Base-by-base conservation (phyloP, 1,284 basidiomycete genomes). In the Blastosporella zonata region DNA sequence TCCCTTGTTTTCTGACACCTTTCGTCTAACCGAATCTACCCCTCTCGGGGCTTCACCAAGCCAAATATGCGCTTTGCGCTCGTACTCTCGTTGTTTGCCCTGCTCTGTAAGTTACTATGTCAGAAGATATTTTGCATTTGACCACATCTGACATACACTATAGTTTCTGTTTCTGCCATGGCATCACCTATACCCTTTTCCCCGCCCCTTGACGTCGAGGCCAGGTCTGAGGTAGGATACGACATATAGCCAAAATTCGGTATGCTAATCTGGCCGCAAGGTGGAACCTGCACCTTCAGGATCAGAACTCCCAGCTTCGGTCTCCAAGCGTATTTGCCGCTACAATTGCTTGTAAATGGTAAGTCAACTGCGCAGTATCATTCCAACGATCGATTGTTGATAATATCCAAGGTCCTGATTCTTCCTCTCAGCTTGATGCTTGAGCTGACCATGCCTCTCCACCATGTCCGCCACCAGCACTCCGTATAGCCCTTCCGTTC, bases 161-260 rank as follows among this genome's bases (percentile, higher is more conserved):
- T 43, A 58, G 56, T 54, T 52, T 27, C 46, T 9, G 41, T 35
- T 22, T 42, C 43, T 46, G 49, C 25, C 20, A 49, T 37, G 17
- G 56, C 52, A 13, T 43, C 45, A 9, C 56, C 55, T 18, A 33
- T 58, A 23, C 56, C 54, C 29, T 36, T 53, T 22, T 31, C 50
- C 12, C 55, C 52, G 27, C 50, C 54, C 10, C 47, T 54, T 23
- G 54, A 56, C 29, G 54, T 56, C 18, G 55, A 50, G 36, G 55
- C 54, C 31, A 53, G 55, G 29, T 34, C 31, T 41, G 48, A 50
- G 33, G 54, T 53, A 33, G n/a, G 38, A 13, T 12, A 21, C 17
- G 6, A 17, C n/a, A 7, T 18, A 20, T 18, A 6, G 15, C 18
- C 18, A 6, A 13, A 2, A 4, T 35, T 35, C 34, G 5, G 6